Base-by-base conservation (phyloP, 371 early-diverging fungal species). In the Mucor saturninus region DNA sequence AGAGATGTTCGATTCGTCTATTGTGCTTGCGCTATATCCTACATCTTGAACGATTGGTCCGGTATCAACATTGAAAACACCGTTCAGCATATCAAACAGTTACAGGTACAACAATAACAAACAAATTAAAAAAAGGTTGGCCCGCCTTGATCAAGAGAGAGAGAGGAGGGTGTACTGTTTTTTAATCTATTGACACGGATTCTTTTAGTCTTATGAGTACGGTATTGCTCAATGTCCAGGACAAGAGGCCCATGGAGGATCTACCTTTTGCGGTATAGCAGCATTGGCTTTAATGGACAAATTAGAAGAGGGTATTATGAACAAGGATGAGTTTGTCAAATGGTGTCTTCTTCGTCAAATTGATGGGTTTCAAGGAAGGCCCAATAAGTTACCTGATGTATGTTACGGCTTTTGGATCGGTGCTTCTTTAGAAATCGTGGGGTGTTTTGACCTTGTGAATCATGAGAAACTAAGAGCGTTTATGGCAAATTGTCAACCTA, bases 371-470 rank as follows among this genome's bases (percentile, higher is more conserved):
- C 91, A 95, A 63, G 99, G 99, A 5, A 79, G 99, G 56, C 81
- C 83, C 4, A 94, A 94, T 71, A 99, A 99, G 72, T 76, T 83
- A 2, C 78, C 87, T n/a, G 99, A 99, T 68, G 92, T 96, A 1
- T 99, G 99, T 75, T 99, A 99, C 75, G 91, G 97, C 8, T 99
- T 96, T 75, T 99, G 99, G 99, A 85, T 99, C 28, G 99, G 99
- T 11, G 96, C 91, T 0, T 67, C 90, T 8, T 67, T 97, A 30
- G 74, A 86, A 81, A 87, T 89, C 14, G 75, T 95, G 11, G 89
- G 79, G 15, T 80, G 79, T 13, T 86, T 86, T 71, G 77, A 87
- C 21, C 71, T 90, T 38, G 82, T 93, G 14, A 84, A 95, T 60
- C 62, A 68, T 5, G 77, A 77, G 1, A 73, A 71, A 30, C 75